Conservation (phyloP, 2,329 filamentous ascomycete genomes). For the Aureobasidium uvarum region DNA sequence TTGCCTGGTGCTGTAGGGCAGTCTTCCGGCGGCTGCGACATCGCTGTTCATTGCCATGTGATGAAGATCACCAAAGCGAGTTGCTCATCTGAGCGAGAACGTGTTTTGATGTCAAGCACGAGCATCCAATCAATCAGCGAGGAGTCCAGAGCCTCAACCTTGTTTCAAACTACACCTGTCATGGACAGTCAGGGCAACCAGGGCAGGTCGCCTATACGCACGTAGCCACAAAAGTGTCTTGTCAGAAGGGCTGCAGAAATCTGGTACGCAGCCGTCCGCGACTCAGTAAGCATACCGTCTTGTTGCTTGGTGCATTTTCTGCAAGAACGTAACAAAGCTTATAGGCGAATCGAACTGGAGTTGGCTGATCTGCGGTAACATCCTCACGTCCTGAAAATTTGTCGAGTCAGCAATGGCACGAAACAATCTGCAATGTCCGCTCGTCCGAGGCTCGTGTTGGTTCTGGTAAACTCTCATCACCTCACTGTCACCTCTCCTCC, state of each 20-base stretch:
- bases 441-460: not conserved
- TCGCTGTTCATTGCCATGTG: not conserved
- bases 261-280: conserved; percentile 16
- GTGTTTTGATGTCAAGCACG: not conserved
- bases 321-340: not conserved
- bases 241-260: not conserved
- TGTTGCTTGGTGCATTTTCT: not conserved
- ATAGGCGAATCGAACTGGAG: conserved; percentile 14
- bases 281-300: not conserved
- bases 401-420: not conserved
- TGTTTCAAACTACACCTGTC: conserved; percentile 10
- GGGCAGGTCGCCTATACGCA: not conserved
- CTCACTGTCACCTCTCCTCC: not conserved
- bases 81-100: not conserved
- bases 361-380: not conserved
- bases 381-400: not conserved
- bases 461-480: not conserved
- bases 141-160: not conserved
- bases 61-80: not conserved
- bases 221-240: not conserved
- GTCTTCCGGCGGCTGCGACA: not conserved
- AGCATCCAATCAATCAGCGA: not conserved
- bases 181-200: not conserved
- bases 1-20: not conserved
- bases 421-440: not conserved